Percentiles rank a stretch among this genome's conserved stretches.
These are phyloP conservation scores for Harringtonia lauricola DNA, from an alignment of 2,329 filamentous ascomycete genomes.

Conservation along the genomic window DNA sequence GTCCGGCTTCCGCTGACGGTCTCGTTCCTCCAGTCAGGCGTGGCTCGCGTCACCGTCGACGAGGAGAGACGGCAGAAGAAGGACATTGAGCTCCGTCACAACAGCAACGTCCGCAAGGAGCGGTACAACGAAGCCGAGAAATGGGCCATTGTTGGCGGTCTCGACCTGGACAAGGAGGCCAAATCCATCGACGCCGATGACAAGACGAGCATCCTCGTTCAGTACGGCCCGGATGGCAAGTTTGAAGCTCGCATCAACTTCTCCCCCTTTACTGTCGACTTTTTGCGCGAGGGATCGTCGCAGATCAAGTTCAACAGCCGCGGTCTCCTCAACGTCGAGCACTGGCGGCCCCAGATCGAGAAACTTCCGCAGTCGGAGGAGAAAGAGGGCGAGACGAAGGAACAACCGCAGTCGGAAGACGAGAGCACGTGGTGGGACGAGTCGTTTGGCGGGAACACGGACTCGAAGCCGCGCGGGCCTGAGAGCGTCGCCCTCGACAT, in stretches of 20 bases:
- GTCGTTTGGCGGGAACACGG: constrained; percentile 87
- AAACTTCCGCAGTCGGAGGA: constrained; percentile 32
- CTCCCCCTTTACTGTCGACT: constrained; percentile 74
- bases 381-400: constrained; percentile 24
- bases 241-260: constrained; percentile 80
- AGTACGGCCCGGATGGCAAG: constrained; percentile 64
- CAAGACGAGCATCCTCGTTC: constrained; percentile 58
- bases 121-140: constrained; percentile 86
- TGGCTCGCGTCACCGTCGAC: constrained; percentile 77
- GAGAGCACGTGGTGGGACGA: constrained; percentile 98
- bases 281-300: constrained; percentile 68
- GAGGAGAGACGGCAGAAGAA: constrained; percentile 85
- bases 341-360: constrained; percentile 85
- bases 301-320: constrained; percentile 84
- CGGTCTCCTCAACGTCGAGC: constrained; percentile 87
- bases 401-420: constrained; percentile 37
- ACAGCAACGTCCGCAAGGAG: constrained; percentile 77
- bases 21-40: constrained; percentile 82
- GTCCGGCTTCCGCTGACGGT: constrained; percentile 74
- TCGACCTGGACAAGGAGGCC: constrained; percentile 61
- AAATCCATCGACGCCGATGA: constrained; percentile 58
- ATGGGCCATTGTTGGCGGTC: constrained; percentile 76
- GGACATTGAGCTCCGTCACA: constrained; percentile 77
- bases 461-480: constrained; percentile 87
- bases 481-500: constrained; percentile 90